These are phyloP conservation scores for Galerina sulciceps DNA, from an alignment of 768 basidiomycete species.

Conservation along the genomic window DNA sequence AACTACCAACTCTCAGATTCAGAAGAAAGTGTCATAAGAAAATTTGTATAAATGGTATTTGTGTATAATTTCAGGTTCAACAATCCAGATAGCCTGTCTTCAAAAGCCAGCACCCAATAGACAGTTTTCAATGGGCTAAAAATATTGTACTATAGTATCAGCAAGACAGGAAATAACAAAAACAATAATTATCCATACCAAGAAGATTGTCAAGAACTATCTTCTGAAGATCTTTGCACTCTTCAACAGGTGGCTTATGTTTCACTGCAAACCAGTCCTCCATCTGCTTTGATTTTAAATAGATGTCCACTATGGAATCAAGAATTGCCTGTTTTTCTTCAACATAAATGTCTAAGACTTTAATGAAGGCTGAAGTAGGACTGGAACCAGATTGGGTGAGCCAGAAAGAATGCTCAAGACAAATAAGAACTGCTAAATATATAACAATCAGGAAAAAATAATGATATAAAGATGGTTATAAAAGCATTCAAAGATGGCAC, in stretches of 20 bases:
- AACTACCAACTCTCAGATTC: no score
- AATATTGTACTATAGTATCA: no score
- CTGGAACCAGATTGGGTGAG: background rate
- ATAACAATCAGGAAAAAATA: background rate
- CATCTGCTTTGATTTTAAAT: background rate
- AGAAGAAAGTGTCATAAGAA: no score
- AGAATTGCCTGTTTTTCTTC: background rate
- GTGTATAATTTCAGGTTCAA: no score
- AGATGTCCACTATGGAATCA: background rate
- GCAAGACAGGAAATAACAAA: background rate
- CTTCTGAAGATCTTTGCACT: background rate
- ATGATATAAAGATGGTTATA: background rate
- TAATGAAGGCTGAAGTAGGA: background rate
- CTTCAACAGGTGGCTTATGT: background rate
- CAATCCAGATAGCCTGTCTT: no score
- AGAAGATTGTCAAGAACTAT: slow-evolving; percentile 1
- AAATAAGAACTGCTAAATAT: background rate
- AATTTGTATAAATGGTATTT: no score
- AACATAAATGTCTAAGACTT: background rate
- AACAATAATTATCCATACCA: background rate
- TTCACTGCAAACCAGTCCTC: background rate
- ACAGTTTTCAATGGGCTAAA: no score
- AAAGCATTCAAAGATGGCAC: slow-evolving; percentile 1
- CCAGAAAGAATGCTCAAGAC: slow-evolving; percentile 5
- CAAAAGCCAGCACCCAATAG: no score